A percentile compares a stretch with the other conserved stretches of the same genome.
phyloP scores from a whole-genome alignment of 441 rosid species.

The Mallotus repandus region DNA sequence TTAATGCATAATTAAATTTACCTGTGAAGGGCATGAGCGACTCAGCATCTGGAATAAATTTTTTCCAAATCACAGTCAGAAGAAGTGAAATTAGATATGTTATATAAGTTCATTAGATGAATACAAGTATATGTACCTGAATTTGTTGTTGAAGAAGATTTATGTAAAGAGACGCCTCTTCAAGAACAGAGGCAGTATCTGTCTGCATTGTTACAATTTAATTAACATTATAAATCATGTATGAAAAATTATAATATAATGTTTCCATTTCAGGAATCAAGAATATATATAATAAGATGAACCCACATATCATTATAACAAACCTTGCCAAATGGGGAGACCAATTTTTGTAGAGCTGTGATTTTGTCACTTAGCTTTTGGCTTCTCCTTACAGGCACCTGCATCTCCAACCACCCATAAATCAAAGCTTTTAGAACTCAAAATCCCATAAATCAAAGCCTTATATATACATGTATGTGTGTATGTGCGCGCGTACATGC shows the following conservation, averaged over 20 bases:
- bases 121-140: constrained; percentile 34
- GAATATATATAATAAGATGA: not conserved
- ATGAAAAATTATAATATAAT: not conserved
- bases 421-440: too few relatives aligned
- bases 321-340: constrained; percentile 79
- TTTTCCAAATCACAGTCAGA: constrained; percentile 10
- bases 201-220: constrained; percentile 39
- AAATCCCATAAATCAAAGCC: too few relatives aligned
- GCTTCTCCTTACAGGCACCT: constrained; percentile 50
- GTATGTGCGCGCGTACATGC: too few relatives aligned
- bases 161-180: constrained; percentile 61
- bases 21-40: constrained; percentile 39
- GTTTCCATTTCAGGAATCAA: too few relatives aligned
- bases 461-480: too few relatives aligned
- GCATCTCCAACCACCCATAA: constrained; percentile 13
- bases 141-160: constrained; percentile 61
- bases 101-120: not conserved
- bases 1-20: constrained; percentile 8
- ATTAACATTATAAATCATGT: not conserved
- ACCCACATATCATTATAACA: not conserved
- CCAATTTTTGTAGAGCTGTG: constrained; percentile 67
- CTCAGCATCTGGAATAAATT: constrained; percentile 43
- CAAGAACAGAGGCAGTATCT: constrained; percentile 74
- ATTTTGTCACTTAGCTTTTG: constrained; percentile 63
- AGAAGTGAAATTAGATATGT: not conserved